Evolutionary conservation across 352 stramenopile genomes (phyloP).

Genomic region (Phytopythium boreale): DNA sequence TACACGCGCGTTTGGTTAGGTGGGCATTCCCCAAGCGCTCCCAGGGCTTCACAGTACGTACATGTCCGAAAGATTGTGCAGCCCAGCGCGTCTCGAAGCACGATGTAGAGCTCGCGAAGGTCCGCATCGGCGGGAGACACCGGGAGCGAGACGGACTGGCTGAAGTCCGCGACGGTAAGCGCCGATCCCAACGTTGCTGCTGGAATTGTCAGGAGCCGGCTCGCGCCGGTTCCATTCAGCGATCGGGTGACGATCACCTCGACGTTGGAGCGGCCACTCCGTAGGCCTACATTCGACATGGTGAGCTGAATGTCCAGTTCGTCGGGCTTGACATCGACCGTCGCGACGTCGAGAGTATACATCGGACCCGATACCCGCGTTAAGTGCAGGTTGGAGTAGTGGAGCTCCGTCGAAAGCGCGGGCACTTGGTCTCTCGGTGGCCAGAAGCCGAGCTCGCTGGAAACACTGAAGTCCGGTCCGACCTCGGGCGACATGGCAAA

Average conservation of each 20-base stretch:
- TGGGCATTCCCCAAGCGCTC: not conserved
- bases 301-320: conserved; percentile 27
- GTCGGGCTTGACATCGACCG: conserved; percentile 6
- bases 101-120: conserved; percentile 29
- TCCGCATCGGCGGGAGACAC: not conserved
- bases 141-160: not conserved
- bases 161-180: not conserved
- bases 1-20: not conserved
- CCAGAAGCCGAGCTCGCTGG: conserved; percentile 59
- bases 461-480: conserved; percentile 51
- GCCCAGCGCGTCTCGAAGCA: conserved; percentile 43
- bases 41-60: conserved; percentile 20
- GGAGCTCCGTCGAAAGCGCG: conserved; percentile 53
- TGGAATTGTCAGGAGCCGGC: not conserved
- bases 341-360: conserved; percentile 48
- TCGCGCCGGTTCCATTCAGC: conserved; percentile 31
- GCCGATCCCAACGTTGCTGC: conserved; percentile 8
- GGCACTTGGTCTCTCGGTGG: conserved; percentile 48
- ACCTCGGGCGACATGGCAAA: conserved; percentile 86
- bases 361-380: conserved; percentile 47
- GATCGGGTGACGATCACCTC: conserved; percentile 38
- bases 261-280: conserved; percentile 8
- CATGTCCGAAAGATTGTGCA: conserved; percentile 62
- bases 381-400: conserved; percentile 73
- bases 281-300: conserved; percentile 41